Conservation (phyloP, 2,329 filamentous ascomycete species). For the Neonectria ditissima region DNA sequence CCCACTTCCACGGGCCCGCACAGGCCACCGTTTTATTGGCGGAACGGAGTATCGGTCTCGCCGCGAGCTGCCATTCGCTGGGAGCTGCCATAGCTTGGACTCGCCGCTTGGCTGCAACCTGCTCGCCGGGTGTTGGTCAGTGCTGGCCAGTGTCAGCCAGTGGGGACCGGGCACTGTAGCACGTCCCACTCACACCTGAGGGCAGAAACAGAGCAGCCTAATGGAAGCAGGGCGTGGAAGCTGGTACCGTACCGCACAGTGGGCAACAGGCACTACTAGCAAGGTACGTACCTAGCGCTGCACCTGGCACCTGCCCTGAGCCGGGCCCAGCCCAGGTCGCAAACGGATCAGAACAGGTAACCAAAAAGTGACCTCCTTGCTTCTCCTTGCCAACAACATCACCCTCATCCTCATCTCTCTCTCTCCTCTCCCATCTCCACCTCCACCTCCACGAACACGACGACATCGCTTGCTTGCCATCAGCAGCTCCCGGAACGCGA, state of each 20-base stretch:
- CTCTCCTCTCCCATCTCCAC: constrained; percentile 30
- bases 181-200: constrained; percentile 22
- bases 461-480: constrained; percentile 42
- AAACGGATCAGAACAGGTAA: constrained; percentile 51
- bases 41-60: constrained; percentile 38
- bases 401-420: constrained; percentile 29
- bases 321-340: constrained; percentile 33
- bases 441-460: constrained; percentile 37
- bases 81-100: constrained; percentile 14
- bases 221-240: constrained; percentile 7
- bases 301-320: constrained; percentile 21
- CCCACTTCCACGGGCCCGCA: not conserved
- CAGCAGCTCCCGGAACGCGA: constrained; percentile 43
- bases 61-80: constrained; percentile 34
- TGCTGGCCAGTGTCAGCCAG: constrained; percentile 23
- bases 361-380: constrained; percentile 45
- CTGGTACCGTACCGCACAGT: constrained; percentile 14
- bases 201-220: constrained; percentile 18
- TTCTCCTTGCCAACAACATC: constrained; percentile 45
- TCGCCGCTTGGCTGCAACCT: constrained; percentile 5
- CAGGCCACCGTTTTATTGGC: constrained; percentile 12
- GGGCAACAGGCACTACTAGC: not conserved
- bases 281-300: constrained; percentile 22
- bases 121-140: constrained; percentile 13
- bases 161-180: constrained; percentile 21